Evolutionary conservation across 2,329 filamentous ascomycete genomes (phyloP).

Genomic region (Cladosporium cucumerinum): DNA sequence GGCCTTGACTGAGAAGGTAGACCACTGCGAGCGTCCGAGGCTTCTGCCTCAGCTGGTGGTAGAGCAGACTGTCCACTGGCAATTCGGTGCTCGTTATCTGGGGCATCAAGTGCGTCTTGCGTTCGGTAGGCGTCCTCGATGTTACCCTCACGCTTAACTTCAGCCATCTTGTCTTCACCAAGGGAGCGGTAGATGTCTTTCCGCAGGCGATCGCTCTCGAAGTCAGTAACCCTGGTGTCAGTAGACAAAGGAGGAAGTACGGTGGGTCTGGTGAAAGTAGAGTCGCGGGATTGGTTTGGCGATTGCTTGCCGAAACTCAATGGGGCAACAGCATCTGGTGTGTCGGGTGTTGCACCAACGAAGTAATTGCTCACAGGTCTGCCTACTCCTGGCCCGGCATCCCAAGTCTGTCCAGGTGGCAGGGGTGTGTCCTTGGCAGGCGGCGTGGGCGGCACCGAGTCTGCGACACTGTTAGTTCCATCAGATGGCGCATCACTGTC

Average conservation of each 20-base stretch:
- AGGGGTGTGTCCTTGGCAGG: conserved; percentile 45
- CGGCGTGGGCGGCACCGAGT: conserved; percentile 42
- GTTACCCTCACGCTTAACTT: conserved; percentile 19
- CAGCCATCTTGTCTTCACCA: conserved; percentile 43
- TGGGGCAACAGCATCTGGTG: conserved; percentile 9
- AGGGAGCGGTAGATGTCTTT: conserved; percentile 74
- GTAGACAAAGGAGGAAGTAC: conserved; percentile 19
- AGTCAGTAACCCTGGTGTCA: conserved; percentile 46
- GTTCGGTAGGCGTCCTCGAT: conserved; percentile 23
- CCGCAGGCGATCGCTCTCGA: conserved; percentile 67
- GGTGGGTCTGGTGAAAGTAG: not conserved
- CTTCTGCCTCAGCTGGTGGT: conserved; percentile 22
- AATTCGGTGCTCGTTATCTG: conserved; percentile 24
- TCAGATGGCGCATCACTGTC: conserved; percentile 18
- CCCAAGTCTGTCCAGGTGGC: conserved; percentile 19
- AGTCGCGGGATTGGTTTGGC: not conserved
- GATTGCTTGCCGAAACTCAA: conserved; percentile 13
- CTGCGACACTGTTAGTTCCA: conserved; percentile 16
- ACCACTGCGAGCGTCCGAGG: conserved; percentile 17
- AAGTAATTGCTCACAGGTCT: conserved; percentile 23
- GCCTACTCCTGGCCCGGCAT: conserved; percentile 22
- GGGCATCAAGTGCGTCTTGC: conserved; percentile 31
- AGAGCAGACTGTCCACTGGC: conserved; percentile 29
- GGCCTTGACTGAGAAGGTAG: conserved; percentile 16
- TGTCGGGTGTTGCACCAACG: conserved; percentile 13